phyloP scores from a whole-genome alignment of 2,329 filamentous ascomycete species.

The Phialemoniopsis sp. region DNA sequence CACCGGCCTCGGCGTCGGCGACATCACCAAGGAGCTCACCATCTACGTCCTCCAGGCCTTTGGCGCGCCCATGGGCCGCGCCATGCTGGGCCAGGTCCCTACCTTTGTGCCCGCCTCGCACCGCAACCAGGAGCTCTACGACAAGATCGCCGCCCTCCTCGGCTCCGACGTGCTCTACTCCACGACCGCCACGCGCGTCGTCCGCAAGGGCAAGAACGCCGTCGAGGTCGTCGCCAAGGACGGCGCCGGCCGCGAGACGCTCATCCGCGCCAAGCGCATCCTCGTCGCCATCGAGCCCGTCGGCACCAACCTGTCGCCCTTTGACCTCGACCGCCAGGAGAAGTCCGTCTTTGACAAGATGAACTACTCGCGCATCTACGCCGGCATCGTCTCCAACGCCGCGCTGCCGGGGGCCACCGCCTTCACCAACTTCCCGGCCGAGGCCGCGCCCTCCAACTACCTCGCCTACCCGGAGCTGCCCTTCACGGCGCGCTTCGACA shows the following conservation, averaged over 20 bases:
- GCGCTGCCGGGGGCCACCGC: constrained; percentile 19
- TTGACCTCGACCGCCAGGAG: constrained; percentile 25
- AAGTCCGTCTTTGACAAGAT: constrained; percentile 22
- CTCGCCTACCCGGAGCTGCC: constrained; percentile 16
- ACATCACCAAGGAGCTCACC: constrained; percentile 35
- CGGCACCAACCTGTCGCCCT: constrained; percentile 18
- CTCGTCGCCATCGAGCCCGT: constrained; percentile 30
- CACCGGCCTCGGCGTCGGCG: constrained; percentile 36
- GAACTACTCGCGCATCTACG: constrained; percentile 23
- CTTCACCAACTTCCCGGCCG: constrained; percentile 21
- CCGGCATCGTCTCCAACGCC: constrained; percentile 22
- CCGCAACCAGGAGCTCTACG: constrained; percentile 34
- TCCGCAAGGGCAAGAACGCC: constrained; percentile 19
- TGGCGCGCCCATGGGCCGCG: constrained; percentile 25
- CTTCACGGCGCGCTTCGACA: constrained; percentile 21
- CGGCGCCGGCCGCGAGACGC: constrained; percentile 12
- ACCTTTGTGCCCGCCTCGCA: constrained; percentile 25
- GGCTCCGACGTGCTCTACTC: constrained; percentile 29
- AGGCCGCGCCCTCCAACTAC: constrained; percentile 17
- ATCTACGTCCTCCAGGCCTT: constrained; percentile 40
- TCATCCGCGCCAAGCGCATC: constrained; percentile 25
- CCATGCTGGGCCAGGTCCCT: constrained; percentile 20
- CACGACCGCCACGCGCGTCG: constrained; percentile 23
- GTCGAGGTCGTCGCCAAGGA: constrained; percentile 22
- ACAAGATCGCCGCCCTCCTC: constrained; percentile 25